Conservation (phyloP, 441 rosid genomes). For the Gossypium schwendimanii region DNA sequence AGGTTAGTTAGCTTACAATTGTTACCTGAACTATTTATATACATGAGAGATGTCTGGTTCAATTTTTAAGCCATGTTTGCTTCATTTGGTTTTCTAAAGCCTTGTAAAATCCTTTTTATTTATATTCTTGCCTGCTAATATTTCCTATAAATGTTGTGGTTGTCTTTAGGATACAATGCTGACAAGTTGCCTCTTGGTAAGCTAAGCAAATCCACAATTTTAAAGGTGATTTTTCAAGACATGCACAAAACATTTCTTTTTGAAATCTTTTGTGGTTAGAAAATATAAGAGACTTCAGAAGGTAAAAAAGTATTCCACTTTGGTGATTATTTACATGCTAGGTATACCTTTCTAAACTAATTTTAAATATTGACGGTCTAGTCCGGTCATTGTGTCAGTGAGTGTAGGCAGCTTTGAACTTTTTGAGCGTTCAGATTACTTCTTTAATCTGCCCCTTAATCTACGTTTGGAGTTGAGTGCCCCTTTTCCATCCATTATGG, state of each 20-base stretch:
- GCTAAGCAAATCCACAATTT: constrained; percentile 74
- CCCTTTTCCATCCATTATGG: constrained; percentile 1
- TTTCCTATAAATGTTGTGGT: constrained; percentile 4
- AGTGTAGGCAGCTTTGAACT: not conserved
- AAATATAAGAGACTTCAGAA: not conserved
- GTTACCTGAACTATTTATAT: constrained; percentile 4
- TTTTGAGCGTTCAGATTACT: not conserved
- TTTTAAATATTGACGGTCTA: not conserved
- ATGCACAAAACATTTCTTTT: not conserved
- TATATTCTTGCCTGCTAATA: not conserved
- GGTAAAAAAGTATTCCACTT: not conserved
- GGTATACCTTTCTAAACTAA: not conserved
- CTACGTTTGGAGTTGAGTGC: not conserved
- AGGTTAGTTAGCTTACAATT: constrained; percentile 38
- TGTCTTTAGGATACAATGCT: constrained; percentile 72
- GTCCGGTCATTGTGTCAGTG: not conserved
- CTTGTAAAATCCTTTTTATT: not conserved
- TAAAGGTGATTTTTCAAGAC: constrained; percentile 40
- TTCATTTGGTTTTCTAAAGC: not conserved
- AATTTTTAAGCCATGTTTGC: constrained; percentile 1
- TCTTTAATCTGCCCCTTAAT: not conserved
- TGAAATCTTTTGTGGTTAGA: not conserved
- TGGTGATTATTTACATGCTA: not conserved
- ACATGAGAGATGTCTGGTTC: not conserved
- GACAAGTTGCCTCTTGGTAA: constrained; percentile 91